Percentiles rank a stretch among this genome's conserved stretches.
Evolutionary conservation across 208 protist species (phyloP).

Genomic region (Herpetomonas muscarum): DNA sequence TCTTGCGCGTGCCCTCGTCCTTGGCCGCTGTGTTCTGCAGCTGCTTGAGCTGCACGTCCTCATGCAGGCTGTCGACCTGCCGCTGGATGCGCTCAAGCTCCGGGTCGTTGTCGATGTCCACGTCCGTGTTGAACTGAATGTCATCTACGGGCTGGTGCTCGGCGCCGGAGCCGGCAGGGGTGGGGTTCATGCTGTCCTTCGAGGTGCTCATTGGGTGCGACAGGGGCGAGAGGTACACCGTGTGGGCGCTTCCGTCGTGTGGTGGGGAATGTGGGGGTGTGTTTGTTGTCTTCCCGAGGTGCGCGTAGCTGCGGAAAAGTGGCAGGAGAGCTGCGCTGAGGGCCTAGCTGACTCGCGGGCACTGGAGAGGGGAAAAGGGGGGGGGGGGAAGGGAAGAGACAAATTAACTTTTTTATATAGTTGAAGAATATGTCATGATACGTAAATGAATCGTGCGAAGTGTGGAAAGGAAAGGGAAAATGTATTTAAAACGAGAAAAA

Average conservation of each 20-base stretch:
- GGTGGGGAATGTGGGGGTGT: too few species aligned
- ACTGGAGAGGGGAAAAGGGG: not conserved
- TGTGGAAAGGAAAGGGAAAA: not conserved
- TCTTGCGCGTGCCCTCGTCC: constrained; percentile 83
- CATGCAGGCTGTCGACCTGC: constrained; percentile 79
- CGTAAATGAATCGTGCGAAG: not conserved
- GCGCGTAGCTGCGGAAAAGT: not conserved
- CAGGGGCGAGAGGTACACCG: not conserved
- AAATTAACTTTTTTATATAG: too few species aligned
- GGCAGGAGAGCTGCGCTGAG: not conserved
- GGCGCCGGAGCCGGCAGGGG: not conserved
- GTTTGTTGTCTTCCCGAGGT: not conserved
- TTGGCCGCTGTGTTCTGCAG: constrained; percentile 73
- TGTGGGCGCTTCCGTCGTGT: too few species aligned
- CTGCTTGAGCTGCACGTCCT: constrained; percentile 79
- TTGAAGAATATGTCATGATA: not conserved
- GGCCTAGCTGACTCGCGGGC: not conserved
- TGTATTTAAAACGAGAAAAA: not conserved
- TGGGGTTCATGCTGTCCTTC: not conserved
- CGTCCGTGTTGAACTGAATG: constrained; percentile 36
- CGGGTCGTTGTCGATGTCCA: constrained; percentile 56
- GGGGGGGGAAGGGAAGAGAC: not conserved
- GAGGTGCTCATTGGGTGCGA: constrained; percentile 9
- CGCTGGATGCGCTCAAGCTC: constrained; percentile 79
- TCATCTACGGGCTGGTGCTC: constrained; percentile 10